Evolutionary conservation across 2,329 filamentous ascomycete genomes (phyloP), one percentile per base, ranked within the genome.

Genomic region (Paraconiothyrium sp.): DNA sequence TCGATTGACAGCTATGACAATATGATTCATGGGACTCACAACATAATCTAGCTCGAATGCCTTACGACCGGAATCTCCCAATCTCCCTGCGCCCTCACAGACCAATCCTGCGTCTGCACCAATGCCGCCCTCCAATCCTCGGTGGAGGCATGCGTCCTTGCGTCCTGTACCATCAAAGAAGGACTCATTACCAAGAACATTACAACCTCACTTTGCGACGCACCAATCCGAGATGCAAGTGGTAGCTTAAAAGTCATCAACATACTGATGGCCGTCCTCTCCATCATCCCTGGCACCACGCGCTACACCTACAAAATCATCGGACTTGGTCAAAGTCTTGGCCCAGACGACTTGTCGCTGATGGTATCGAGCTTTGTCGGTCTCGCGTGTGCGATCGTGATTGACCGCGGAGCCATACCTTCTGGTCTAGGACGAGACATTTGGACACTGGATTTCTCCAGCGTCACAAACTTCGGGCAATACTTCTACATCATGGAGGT

Each of bases 371-470:
- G 67, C 20, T 56, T 68, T 35, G 61, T 73, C n/a, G 62, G 62
- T 3, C 62, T 59, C 13, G 37, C 55, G 27, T 30, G 27, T 30
- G 27, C 27, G 27, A 30, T 30, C 6, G 27, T 30, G 27, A 30
- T 30, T 30, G 27, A 30, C 6, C 27, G 27, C 27, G 27, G 27
- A 1, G 47, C 56, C 9, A 67, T 61, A 30, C 27, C 27, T 30
- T 30, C 27, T 41, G 84, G 84, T 0, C 69, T 85, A 6, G 83
- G 84, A 1, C 78, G 69, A 16, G 84, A 86, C 57, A 76, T 85
- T 22, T 86, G 84, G 84, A 84, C 82, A 0, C 59, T 86, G 3
- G 60, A 72, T 0, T 68, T 75, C 0, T 65, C 74, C 0, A 64
- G 78, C 14, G 78, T 87, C 43, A 82, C 78, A 22, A 67, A 67